Evolutionary conservation across 1,284 basidiomycete genomes (phyloP).

Genomic region (Paramarasmius palmivorus): DNA sequence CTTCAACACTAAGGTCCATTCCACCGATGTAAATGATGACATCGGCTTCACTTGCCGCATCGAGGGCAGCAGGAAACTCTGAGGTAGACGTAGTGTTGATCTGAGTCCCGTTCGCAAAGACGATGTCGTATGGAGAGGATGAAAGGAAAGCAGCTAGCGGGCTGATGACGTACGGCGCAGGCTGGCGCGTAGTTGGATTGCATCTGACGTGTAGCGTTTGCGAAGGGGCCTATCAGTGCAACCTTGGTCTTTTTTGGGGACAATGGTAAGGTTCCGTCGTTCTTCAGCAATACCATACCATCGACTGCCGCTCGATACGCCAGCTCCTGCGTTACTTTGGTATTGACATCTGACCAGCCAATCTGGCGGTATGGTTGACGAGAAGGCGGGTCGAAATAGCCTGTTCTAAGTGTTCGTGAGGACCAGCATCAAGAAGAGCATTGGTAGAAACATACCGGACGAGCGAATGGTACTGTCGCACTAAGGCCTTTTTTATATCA

Average conservation of each 20-base stretch:
- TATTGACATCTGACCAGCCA: conserved; percentile 44
- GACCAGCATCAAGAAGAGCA: neutral
- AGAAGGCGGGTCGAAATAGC: conserved; percentile 53
- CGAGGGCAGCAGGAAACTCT: conserved; percentile 58
- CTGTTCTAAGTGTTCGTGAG: conserved; percentile 34
- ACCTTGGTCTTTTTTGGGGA: conserved; percentile 39
- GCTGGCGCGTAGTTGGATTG: conserved; percentile 57
- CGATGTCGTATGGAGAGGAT: conserved; percentile 43
- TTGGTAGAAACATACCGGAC: conserved; percentile 37
- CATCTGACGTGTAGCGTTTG: conserved; percentile 53
- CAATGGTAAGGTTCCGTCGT: conserved; percentile 54
- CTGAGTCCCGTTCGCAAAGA: conserved; percentile 41
- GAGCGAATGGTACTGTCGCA: conserved; percentile 51
- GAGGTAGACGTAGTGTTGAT: conserved; percentile 38
- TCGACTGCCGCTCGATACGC: conserved; percentile 53
- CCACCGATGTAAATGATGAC: conserved; percentile 62
- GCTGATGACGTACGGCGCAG: conserved; percentile 54
- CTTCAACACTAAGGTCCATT: conserved; percentile 52
- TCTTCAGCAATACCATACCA: conserved; percentile 57
- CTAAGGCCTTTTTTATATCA: conserved; percentile 43
- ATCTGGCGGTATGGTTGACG: conserved; percentile 52
- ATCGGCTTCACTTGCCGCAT: conserved; percentile 64
- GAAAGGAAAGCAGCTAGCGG: conserved; percentile 48
- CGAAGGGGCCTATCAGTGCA: conserved; percentile 56
- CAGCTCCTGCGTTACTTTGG: conserved; percentile 44